phyloP scores from a whole-genome alignment of 1,139 yeast species.

The Ashbya aceris region DNA sequence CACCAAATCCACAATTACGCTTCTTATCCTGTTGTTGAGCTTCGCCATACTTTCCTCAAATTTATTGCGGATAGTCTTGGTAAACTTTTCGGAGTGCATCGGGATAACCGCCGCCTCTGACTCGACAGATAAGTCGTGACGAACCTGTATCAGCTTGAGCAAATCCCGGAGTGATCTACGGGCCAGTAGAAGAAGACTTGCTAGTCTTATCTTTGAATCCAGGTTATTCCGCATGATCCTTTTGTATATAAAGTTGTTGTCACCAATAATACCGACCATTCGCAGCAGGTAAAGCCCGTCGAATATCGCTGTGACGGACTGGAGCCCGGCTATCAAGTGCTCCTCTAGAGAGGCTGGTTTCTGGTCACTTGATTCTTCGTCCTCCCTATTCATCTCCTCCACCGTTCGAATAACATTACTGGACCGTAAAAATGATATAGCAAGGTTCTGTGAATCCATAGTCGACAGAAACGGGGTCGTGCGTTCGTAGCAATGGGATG shows the following conservation, averaged over 20 bases:
- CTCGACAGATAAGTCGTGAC: background rate
- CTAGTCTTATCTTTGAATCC: conserved; percentile 24
- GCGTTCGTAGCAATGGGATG: background rate
- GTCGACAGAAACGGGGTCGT: background rate
- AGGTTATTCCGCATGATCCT: conserved; percentile 19
- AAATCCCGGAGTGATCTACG: conserved; percentile 13
- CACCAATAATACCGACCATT: conserved; percentile 22
- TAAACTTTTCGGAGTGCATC: conserved; percentile 4
- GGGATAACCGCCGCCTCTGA: background rate
- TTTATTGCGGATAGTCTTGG: conserved; percentile 10
- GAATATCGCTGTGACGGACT: conserved; percentile 18
- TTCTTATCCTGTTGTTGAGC: conserved; percentile 12
- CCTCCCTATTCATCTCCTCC: conserved; percentile 1
- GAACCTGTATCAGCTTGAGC: conserved; percentile 7
- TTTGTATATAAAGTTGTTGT: conserved; percentile 16
- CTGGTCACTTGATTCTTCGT: background rate
- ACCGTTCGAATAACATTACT: background rate
- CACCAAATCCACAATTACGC: conserved; percentile 16
- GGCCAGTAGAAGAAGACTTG: conserved; percentile 17
- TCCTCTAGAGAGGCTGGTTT: conserved; percentile 10
- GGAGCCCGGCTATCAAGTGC: conserved; percentile 13
- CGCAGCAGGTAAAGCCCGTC: conserved; percentile 22
- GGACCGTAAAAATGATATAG: background rate
- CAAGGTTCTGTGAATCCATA: background rate
- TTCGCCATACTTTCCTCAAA: conserved; percentile 7